Evolutionary conservation across 345 rosid genomes (phyloP), one percentile per base, ranked within the genome.

Genomic region (Eucalyptus regnans): DNA sequence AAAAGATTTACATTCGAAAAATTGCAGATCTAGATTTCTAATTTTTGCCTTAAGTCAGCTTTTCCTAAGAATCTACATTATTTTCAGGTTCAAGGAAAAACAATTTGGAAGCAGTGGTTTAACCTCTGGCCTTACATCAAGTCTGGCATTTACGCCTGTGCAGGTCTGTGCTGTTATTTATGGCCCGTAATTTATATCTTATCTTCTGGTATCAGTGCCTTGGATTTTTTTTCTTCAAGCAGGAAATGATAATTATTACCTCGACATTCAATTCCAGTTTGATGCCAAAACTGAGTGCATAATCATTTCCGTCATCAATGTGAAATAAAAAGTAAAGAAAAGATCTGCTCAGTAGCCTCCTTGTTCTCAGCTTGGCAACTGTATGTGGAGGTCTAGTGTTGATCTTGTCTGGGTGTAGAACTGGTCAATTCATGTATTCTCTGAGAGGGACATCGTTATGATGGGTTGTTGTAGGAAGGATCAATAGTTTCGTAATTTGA

Each of bases 81-180:
- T 22, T 56, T 87, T 51, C 93, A 97, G 99, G 95, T 96, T 97
- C 90, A 97, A 98, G 95, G 99, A 95, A 92, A 95, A 94, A 92
- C 56, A 41, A 1, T 95, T 92, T 90, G 94, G 98, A 89, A 95
- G 97, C 91, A 95, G 99, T 80, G 98, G 99, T 86, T 95, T 96
- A 86, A 95, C 99, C 80, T 97, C 99, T 58, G 98, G 99, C 51
- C 91, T 96, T 92, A 96, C 99, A 3, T 97, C 98, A 50, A 97
- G 99, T 91, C 92, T 97, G 88, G 98, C 99, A 51, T 98, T 98
- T 90, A 98, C 99, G 18, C 98, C 99, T 41, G 99, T 97, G 83
- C 99, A 97, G 98, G 99, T 98, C 90, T 87, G 60, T 87, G 12
- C 86, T 60, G 33, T 54, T 44, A 5, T 76, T 76, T 76, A 41